A percentile compares a stretch with the other conserved stretches of the same genome.
Evolutionary conservation across 768 basidiomycete genomes (phyloP).

Genomic region (Pleurotus citrinopileatus): DNA sequence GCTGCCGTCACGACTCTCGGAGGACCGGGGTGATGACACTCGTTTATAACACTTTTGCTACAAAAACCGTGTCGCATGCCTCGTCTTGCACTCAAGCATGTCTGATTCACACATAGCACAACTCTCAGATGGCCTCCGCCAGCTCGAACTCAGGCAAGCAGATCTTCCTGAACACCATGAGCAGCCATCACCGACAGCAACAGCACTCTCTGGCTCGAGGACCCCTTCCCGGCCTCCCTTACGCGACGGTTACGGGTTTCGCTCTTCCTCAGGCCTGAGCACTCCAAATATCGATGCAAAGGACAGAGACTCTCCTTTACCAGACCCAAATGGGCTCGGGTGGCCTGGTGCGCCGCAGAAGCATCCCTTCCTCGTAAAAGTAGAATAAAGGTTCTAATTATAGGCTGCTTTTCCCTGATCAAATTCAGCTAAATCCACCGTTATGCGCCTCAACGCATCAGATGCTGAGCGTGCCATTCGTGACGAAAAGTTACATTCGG

Average conservation of each 20-base stretch:
- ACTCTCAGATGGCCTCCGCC: slow-evolving; percentile 44
- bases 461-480: slow-evolving; percentile 68
- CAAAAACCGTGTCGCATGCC: background rate
- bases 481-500: slow-evolving; percentile 74
- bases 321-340: slow-evolving; percentile 76
- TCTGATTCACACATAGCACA: slow-evolving; percentile 37
- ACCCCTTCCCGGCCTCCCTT: slow-evolving; percentile 29
- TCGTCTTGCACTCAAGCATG: too few species aligned
- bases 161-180: slow-evolving; percentile 2
- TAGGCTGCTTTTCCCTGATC: slow-evolving; percentile 10
- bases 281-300: slow-evolving; percentile 48
- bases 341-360: slow-evolving; percentile 73
- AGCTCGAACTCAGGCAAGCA: slow-evolving; percentile 36
- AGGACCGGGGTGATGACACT: slow-evolving; percentile 7
- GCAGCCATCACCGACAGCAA: slow-evolving; percentile 1
- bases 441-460: slow-evolving; percentile 80
- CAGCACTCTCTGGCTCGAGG: background rate
- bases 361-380: background rate
- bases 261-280: slow-evolving; percentile 64
- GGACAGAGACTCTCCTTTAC: slow-evolving; percentile 23
- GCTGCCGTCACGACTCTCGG: background rate
- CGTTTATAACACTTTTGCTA: background rate
- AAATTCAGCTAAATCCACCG: slow-evolving; percentile 79
- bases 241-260: slow-evolving; percentile 83
- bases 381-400: background rate